Evolutionary conservation across 106 monocot genomes (phyloP).

Genomic region (Phalaenopsis equestris): DNA sequence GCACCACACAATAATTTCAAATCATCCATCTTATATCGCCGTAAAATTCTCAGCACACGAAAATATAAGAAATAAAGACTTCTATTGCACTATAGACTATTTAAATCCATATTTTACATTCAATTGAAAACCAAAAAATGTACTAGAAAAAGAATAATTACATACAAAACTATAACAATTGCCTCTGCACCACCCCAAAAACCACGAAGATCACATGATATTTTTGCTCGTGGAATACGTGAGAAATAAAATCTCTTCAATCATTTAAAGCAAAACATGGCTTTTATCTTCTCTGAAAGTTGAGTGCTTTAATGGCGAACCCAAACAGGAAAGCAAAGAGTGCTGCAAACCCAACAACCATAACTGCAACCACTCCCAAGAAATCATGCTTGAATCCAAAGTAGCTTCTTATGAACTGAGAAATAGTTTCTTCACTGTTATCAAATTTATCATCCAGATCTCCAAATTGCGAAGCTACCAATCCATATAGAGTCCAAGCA

Average conservation of each 20-base stretch:
- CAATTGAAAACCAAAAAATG: not conserved
- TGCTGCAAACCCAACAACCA: not conserved
- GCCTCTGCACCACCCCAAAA: not conserved
- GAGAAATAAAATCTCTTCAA: not conserved
- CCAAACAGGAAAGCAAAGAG: not conserved
- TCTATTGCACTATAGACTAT: not conserved
- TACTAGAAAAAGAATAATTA: not conserved
- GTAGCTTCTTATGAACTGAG: not conserved
- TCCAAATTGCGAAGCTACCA: not conserved
- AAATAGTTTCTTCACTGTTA: not conserved
- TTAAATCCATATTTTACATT: not conserved
- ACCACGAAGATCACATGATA: not conserved
- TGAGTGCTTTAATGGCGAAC: conserved; percentile 30
- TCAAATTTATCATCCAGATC: not conserved
- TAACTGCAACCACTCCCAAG: not conserved
- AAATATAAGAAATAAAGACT: not conserved
- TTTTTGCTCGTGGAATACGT: not conserved
- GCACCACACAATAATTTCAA: no score
- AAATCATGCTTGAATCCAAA: not conserved
- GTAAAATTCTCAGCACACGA: no score
- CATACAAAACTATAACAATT: not conserved
- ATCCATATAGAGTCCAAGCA: conserved; percentile 1
- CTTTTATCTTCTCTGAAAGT: conserved; percentile 38
- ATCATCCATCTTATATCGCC: no score
- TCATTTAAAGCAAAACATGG: not conserved